Base-by-base conservation (phyloP, 441 rosid genomes). In the Syzygium syzygioides region DNA sequence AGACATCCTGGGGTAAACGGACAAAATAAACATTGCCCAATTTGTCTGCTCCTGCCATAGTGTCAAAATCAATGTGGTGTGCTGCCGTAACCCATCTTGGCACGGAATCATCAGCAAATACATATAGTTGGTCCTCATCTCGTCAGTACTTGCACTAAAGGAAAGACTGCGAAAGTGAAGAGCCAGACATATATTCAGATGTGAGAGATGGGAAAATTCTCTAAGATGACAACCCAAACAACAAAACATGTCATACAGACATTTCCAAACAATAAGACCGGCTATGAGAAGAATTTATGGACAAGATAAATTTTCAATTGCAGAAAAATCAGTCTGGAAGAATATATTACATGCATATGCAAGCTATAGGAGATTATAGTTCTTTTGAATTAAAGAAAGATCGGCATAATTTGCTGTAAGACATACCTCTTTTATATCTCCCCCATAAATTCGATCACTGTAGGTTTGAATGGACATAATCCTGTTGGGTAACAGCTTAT, bases 101-200 rank as follows among this genome's bases (percentile, higher is more conserved):
- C 86, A 98, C 99, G 85, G 91, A 92, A 93, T 98, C 99, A 91
- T 98, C 99, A 0, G 98, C 98, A 89, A 98, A 98, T 91, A 96
- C 95, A 89, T 97, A 98, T 18, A 96, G 95, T 92, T 97, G 99
- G 92, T 98, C 97, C 91, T 98, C 99, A 89, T 98, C 99, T 79
- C 98, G 97, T 86, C 99, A 95, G 89, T 98, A 98, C 93, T 96
- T 98, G 98, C 99, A 98, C 91, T 94, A 98, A 91, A 95, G 99
- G 92, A 98, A 97, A 66, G 99, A 98, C 98, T 97, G 95, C 93
- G 91, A 92, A 60, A 71, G 79, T 86, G 32, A 89, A 86, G 60
- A 60, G n/a, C n/a, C 83, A 37, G 41, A 71, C 28, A 71, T 37
- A 37, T 20, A 37, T 13, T 71, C 83, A 20, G 50, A 37, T 71